Evolutionary conservation across 2,329 filamentous ascomycete species (phyloP).

Genomic region (Aspergillus novofumigatus): DNA sequence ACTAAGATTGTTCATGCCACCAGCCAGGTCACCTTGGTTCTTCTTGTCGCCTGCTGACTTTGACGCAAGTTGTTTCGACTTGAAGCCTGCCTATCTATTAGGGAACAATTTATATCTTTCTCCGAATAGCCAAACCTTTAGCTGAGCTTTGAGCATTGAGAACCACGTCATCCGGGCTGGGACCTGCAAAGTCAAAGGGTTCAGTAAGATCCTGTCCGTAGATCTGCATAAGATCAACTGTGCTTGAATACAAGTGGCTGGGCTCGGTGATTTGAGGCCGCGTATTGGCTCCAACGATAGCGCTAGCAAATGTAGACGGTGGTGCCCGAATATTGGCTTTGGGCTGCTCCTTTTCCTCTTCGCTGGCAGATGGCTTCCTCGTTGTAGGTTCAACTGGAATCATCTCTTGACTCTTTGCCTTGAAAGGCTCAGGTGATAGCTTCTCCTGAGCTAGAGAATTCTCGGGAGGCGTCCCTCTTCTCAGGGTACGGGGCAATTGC

Average conservation of each 20-base stretch:
- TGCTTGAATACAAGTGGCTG: slow-evolving; percentile 30
- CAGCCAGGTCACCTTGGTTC: slow-evolving; percentile 41
- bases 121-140: slow-evolving; percentile 66
- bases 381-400: slow-evolving; percentile 1
- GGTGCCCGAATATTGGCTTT: slow-evolving; percentile 36
- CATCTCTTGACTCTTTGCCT: slow-evolving; percentile 3
- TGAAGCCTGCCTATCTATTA: slow-evolving; percentile 44
- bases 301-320: slow-evolving; percentile 50
- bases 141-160: slow-evolving; percentile 69
- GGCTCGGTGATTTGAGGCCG: slow-evolving; percentile 25
- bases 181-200: slow-evolving; percentile 65
- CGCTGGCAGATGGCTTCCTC: slow-evolving; percentile 2
- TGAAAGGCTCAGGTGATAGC: slow-evolving; percentile 15
- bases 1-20: slow-evolving; percentile 46
- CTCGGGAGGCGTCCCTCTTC: slow-evolving; percentile 14
- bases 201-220: slow-evolving; percentile 41
- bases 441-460: slow-evolving; percentile 16
- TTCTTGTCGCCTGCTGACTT: slow-evolving; percentile 42
- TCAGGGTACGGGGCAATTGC: slow-evolving; percentile 18
- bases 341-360: slow-evolving; percentile 13
- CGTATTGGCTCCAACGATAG: slow-evolving; percentile 33
- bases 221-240: slow-evolving; percentile 33
- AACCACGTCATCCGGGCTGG: slow-evolving; percentile 89
- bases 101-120: slow-evolving; percentile 30
- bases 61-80: slow-evolving; percentile 38